Base-by-base conservation (phyloP, 257 asterid species). In the Mentha longifolia region DNA sequence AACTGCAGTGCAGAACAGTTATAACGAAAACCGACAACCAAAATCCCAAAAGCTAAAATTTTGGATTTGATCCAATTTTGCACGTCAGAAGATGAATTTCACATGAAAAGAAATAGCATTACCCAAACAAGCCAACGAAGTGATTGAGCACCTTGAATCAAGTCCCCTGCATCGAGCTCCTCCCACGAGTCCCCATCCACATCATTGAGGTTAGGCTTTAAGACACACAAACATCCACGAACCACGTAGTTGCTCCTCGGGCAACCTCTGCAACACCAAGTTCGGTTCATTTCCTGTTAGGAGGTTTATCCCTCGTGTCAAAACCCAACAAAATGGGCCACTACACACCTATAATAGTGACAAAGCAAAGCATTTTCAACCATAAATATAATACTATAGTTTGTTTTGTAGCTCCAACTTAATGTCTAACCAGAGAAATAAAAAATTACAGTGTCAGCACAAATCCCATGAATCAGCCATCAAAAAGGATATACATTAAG, bases 71-170 rank as follows among this genome's bases (percentile, higher is more conserved):
- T 35, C 39, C 39, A 35, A 35, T 35, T 35, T 5, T 35, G 39
- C 39, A 60, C 47, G 58, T 13, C 10, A 17, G 8, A 39, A 30
- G 49, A 58, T 31, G 35, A 16, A 59, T 42, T 13, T 46, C 9
- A 35, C 67, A 67, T 35, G 55, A 28, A 19, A 35, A 35, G 8
- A 35, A 35, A 35, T 0, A 16, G 3, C 5, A 82, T 47, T 91
- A 94, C 99, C 99, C 99, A 94, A 25, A 92, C 87, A 56, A 94
- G 99, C 98, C 99, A 94, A 63, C 93, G 92, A 62, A 94, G 89
- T 4, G 98, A 94, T 35, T 63, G 83, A 19, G 97, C 88, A 77
- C 85, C 86, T 6, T 68, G 88, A 52, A 82, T 69, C 63, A 94
- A 78, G 46, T 88, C 89, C 28, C 66, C 70, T 46, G 88, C 62